Percentiles rank a stretch among this genome's conserved stretches.
Conservation (phyloP, 2,329 filamentous ascomycete species). For the Nemania diffusa region DNA sequence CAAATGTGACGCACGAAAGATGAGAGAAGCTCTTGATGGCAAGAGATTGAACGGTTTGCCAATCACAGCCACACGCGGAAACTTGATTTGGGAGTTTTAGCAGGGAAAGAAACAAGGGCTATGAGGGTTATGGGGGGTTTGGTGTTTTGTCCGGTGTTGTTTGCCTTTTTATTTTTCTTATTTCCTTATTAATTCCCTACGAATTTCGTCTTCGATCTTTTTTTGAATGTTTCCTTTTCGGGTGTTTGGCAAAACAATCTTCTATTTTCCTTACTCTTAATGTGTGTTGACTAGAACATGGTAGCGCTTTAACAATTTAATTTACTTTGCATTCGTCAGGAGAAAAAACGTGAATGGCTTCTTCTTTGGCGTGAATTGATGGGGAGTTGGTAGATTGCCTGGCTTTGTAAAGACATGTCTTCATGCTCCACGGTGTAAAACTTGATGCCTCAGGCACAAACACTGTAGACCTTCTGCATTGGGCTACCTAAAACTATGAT, state of each 20-base stretch:
- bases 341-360: no score
- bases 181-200: neutral
- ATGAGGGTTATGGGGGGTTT: neutral
- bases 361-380: no score
- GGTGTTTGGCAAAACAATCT: no score
- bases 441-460: no score
- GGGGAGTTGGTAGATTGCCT: no score
- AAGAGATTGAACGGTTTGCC: neutral
- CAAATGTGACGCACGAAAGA: neutral
- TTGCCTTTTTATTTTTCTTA: neutral
- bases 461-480: neutral
- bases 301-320: no score
- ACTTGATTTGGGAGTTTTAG: neutral
- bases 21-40: neutral
- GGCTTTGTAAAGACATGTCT: neutral
- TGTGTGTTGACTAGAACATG: no score
- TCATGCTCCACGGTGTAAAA: neutral
- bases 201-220: neutral
- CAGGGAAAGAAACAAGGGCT: neutral
- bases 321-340: no score
- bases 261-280: no score
- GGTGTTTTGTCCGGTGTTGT: no score
- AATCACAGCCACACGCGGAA: neutral
- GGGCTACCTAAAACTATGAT: no score
- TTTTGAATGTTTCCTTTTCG: neutral